Base-by-base conservation (phyloP, 106 monocot species). In the Hemerocallis citrina region DNA sequence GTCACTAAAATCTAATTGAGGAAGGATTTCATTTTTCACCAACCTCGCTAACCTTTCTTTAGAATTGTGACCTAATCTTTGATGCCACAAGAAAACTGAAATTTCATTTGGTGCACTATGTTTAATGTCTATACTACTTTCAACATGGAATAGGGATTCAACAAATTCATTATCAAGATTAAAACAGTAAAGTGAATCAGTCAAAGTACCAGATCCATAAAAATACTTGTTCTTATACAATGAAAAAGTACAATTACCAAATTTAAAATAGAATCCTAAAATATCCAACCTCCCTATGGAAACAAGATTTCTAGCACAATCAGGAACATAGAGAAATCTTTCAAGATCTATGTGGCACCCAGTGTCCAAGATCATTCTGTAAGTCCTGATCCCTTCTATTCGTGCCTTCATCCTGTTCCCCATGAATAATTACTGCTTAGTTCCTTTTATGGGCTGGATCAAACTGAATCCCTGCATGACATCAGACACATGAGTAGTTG, bases 1-100 rank as follows among this genome's bases (percentile, higher is more conserved):
- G 30, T 73, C 73, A 59, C 23, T 59, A 52, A 59, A 73, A 73
- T 73, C 56, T 23, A 73, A 22, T 15, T 35, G 19, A 21, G 5
- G 28, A 9, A 73, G 31, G 24, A 73, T 57, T 36, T 56, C 46
- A 35, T 64, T 36, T 16, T 45, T 57, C 15, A 73, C 34, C 19
- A 73, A 65, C 34, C 22, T 42, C 3, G 29, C 12, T 14, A 65
- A 24, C 58, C 72, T 57, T 48, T 65, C 62, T 52, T 27, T 73
- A 21, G 72, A 73, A 21, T 52, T 55, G 19, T 63, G 54, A 52
- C 62, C 38, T 7, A 72, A 34, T 5, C 57, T 31, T 34, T 34
- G 32, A n/a, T 57, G 32, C 57, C 14, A 57, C 34, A 57, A 34
- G 33, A 33, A 34, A 14, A 7, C 10, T 0, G 57, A 34, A 34